Base-by-base conservation (phyloP, 495 filamentous ascomycete genomes). In the Podospora anserina region DNA sequence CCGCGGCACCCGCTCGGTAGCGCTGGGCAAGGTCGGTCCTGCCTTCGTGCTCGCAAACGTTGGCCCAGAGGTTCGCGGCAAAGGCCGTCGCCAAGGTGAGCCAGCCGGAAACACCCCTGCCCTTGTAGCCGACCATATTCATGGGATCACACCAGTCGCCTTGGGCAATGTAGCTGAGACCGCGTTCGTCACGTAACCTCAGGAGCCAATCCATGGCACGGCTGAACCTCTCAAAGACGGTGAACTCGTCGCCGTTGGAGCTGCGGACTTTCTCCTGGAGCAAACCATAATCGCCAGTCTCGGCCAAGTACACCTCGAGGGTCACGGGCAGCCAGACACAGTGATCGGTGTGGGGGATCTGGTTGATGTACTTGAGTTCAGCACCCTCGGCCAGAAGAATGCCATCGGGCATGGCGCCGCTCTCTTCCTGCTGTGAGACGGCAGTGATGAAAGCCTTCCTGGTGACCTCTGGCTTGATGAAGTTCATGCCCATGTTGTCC, bases 401-500 rank as follows among this genome's bases (percentile, higher is more conserved):
- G 23, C 85, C 85, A 66, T 87, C 85, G 0, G 85, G 85, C 84
- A 87, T 87, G 26, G 83, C 77, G n/a, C 85, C 85, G 60, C 77
- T 82, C 27, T 77, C 71, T 71, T 85, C 83, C 69, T 87, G 85
- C 68, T 87, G 85, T 7, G 79, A 71, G 4, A 87, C 72, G 13
- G 84, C 83, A 0, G 72, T 82, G 58, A 86, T 20, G 64, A 87
- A 80, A 27, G 84, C 79, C 20, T 75, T 75, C 19, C 84, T 80
- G 58, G 83, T 69, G 15, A 85, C 82, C 1, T 79, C 71, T 1
- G 85, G 83, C 68, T 82, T 81, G 74, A 87, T 85, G 75, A 82
- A 87, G 69, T 81, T 82, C 85, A 87, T 87, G 67, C 85, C 85
- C 85, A 87, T 86, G 74, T 85, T 86, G 77, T 87, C 85, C 67